Evolutionary conservation across 192 early-diverging fungal genomes (phyloP), one percentile per base, ranked within the genome.

Genomic region (Fimicolochytrium jonesii): DNA sequence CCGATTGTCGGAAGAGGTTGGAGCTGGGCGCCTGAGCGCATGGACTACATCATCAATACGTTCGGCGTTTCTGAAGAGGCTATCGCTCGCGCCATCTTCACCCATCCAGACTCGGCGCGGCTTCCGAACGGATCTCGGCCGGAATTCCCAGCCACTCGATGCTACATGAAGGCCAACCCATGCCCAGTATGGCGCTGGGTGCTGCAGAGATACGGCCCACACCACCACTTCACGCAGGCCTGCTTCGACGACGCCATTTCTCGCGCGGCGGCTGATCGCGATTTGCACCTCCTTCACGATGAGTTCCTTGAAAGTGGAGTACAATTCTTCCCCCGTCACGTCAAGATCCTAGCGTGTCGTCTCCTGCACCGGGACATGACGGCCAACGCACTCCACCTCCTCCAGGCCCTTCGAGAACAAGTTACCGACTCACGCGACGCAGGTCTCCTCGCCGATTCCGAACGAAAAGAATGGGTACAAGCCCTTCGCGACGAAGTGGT

Each of bases 311-410:
- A 74, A 10, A 60, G 68, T 28, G 79, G 79, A 18, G 61, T 81
- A 7, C 59, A 54, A 13, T 77, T 81, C 37, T 56, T 66, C 47
- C 79, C 79, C 5, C 56, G 77, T 13, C 79, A 81, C 43, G 59
- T 81, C 35, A 81, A 81, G 48, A 81, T 81, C 29, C 61, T 81
- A 11, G 79, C 79, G 1, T 81, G 79, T 33, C 43, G 79, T 6
- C 68, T 81, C 18, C 61, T 81, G 2, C 79, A 81, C 45, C 70
- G 79, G 13, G 71, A 81, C 58, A 81, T 81, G 79, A 76, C 79
- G 0, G 57, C 65, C 52, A 81, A 77, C 47, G 75, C 79, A 18
- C 54, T 81, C n/a, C 64, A 72, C 44, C 54, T 77, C 15, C 55
- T 81, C 20, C 42, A 59, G 50, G 44, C 53, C 10, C 54, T 81